These are phyloP conservation scores for Eucalyptus marginata DNA, from an alignment of 345 rosid genomes.

Conservation along the genomic window DNA sequence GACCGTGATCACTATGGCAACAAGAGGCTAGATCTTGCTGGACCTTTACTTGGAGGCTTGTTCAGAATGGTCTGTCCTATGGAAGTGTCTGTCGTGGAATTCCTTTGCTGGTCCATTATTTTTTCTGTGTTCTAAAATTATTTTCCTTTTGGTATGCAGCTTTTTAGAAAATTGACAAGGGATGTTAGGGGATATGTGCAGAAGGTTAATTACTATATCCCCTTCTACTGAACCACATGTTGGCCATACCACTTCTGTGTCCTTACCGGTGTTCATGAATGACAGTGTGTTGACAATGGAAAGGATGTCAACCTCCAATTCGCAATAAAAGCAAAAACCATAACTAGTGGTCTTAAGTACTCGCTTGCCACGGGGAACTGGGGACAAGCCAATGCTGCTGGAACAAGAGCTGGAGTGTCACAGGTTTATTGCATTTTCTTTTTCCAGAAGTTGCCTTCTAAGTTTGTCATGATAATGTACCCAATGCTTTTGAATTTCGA, in stretches of 20 bases:
- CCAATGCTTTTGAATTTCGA: background rate
- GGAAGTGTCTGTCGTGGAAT: background rate
- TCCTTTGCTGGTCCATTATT: background rate
- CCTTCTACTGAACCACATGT: background rate
- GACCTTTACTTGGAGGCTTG: conserved; percentile 95
- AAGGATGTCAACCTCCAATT: conserved; percentile 95
- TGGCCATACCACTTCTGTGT: background rate
- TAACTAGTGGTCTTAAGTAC: conserved; percentile 94
- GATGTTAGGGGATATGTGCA: conserved; percentile 93
- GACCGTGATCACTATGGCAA: conserved; percentile 99
- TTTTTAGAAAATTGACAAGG: conserved; percentile 89
- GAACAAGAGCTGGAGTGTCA: conserved; percentile 99
- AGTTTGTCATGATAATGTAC: background rate
- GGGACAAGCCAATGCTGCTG: conserved; percentile 99
- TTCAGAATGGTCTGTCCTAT: conserved; percentile 75
- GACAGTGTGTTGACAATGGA: conserved; percentile 90
- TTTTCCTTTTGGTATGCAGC: conserved; percentile 33
- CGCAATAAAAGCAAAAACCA: conserved; percentile 97
- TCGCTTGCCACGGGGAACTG: conserved; percentile 98
- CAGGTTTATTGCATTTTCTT: conserved; percentile 38
- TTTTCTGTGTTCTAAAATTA: background rate
- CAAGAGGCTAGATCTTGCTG: conserved; percentile 99
- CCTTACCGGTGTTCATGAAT: conserved; percentile 2
- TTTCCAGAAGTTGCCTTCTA: background rate
- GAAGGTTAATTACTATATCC: conserved; percentile 46